Evolutionary conservation across 2,329 filamentous ascomycete species (phyloP).

Genomic region (Pseudogymnoascus pannorum): DNA sequence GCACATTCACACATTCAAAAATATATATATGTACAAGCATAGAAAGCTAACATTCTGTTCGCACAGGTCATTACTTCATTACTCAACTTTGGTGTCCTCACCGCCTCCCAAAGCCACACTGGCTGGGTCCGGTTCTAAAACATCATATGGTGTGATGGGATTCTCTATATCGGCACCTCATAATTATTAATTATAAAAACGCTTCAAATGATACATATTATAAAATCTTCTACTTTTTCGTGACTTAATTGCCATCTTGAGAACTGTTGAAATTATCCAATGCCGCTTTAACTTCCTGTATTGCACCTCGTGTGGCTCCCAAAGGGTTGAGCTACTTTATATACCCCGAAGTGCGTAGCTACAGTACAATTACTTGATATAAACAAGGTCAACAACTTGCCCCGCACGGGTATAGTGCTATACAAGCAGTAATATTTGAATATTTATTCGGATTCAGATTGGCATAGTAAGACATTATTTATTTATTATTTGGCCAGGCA

Average conservation of each 20-base stretch:
- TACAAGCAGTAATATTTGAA: background rate
- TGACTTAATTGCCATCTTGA: background rate
- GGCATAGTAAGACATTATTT: background rate
- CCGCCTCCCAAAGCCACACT: background rate
- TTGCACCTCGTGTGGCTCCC: background rate
- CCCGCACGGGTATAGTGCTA: slow-evolving; percentile 4
- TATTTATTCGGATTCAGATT: background rate
- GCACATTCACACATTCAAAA: background rate
- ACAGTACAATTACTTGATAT: background rate
- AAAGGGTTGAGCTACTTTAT: background rate
- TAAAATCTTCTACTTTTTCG: background rate
- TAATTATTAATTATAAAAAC: background rate
- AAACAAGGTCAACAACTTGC: slow-evolving; percentile 2
- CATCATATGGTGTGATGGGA: background rate
- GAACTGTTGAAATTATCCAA: background rate
- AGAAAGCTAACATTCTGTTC: slow-evolving; percentile 6
- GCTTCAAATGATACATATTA: background rate
- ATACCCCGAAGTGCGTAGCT: background rate
- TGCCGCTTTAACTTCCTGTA: background rate
- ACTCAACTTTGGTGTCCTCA: background rate
- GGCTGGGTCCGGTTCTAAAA: background rate
- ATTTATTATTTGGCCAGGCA: background rate
- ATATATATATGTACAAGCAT: background rate
- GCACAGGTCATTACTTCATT: background rate
- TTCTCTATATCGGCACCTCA: background rate